Percentiles rank a stretch among this genome's conserved stretches.
Conservation (phyloP, 73 alveolate species). For the Tetrahymena malaccensis region DNA sequence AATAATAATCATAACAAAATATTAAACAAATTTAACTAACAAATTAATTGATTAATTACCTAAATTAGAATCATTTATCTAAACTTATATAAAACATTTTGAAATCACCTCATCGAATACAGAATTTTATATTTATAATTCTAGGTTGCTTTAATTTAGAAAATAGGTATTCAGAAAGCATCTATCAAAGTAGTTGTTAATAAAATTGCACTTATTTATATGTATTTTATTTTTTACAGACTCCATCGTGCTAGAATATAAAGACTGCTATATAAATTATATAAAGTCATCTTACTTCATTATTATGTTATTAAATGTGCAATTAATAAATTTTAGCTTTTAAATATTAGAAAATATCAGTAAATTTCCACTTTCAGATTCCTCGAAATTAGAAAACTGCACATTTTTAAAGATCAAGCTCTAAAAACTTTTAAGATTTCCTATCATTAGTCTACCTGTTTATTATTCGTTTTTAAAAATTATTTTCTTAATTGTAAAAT, state of each 20-base stretch:
- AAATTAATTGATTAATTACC: background rate
- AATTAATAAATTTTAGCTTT: background rate
- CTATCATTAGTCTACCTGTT: background rate
- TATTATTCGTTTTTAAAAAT: background rate
- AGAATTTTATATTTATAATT: background rate
- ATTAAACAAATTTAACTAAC: background rate
- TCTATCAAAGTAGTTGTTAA: background rate
- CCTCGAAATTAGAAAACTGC: background rate
- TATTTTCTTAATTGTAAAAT: background rate
- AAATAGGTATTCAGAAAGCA: background rate
- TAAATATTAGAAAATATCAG: background rate
- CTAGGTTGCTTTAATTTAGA: background rate
- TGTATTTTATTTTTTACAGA: background rate
- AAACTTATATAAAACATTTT: background rate
- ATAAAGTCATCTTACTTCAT: background rate
- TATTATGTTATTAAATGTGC: background rate
- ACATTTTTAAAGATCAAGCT: background rate
- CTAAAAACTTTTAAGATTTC: background rate
- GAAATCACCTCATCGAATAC: background rate
- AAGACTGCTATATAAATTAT: background rate
- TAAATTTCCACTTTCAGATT: background rate
- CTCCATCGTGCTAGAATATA: background rate
- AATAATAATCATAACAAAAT: background rate
- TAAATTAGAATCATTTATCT: background rate
- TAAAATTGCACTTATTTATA: background rate